Conservation (phyloP, 768 basidiomycete genomes). For the Clathrus columnatus region DNA sequence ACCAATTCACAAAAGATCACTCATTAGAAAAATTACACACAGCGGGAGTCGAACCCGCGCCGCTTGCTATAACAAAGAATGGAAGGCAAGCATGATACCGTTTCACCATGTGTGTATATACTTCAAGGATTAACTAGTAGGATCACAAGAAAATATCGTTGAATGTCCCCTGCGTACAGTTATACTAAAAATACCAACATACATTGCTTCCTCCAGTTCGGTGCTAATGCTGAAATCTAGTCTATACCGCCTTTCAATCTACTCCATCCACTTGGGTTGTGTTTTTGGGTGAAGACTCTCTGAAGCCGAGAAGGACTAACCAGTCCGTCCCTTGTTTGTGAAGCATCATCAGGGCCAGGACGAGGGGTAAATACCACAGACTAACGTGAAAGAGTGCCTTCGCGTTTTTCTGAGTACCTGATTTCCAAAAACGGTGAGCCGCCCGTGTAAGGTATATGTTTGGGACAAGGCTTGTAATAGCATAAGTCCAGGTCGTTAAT, state of each 20-base stretch:
- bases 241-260: too few relatives aligned
- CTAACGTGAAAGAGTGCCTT: conserved; percentile 68
- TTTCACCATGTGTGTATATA: conserved; percentile 12
- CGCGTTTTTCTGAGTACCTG: conserved; percentile 64
- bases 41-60: conserved; percentile 13
- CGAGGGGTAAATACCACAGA: conserved; percentile 84
- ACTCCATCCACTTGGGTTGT: too few relatives aligned
- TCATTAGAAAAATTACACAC: conserved; percentile 7
- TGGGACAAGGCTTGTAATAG: conserved; percentile 63
- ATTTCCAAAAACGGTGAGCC: conserved; percentile 68
- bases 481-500: conserved; percentile 87
- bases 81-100: conserved; percentile 14
- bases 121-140: not conserved
- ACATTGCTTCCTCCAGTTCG: too few relatives aligned
- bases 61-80: conserved; percentile 8
- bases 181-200: too few relatives aligned
- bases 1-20: not conserved
- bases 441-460: conserved; percentile 62
- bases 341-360: conserved; percentile 89
- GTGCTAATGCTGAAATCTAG: too few relatives aligned
- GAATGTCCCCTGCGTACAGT: too few relatives aligned
- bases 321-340: conserved; percentile 85
- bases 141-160: too few relatives aligned
- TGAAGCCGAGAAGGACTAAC: conserved; percentile 20
- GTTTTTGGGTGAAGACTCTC: not conserved